Evolutionary conservation across 371 early-diverging fungal genomes (phyloP).

Genomic region (Choanephora cucurbitarum): DNA sequence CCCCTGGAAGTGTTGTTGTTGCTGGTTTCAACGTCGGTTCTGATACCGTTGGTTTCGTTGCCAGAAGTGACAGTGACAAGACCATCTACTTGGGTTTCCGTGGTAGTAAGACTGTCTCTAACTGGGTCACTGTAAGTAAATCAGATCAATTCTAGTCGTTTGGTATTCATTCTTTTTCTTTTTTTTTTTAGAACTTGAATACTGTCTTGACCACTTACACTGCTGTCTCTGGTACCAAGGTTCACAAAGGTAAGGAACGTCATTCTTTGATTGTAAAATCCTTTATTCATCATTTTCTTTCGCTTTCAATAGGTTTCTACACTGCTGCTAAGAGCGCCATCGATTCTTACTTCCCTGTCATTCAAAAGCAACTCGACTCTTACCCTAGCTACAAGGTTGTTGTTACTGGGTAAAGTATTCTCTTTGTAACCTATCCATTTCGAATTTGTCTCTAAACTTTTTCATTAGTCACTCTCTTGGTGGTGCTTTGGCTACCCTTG

Average conservation of each 20-base stretch:
- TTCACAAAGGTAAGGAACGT: constrained; percentile 27
- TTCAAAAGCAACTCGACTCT: constrained; percentile 18
- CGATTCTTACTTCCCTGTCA: constrained; percentile 10
- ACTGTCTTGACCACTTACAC: constrained; percentile 17
- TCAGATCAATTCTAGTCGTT: too few relatives aligned
- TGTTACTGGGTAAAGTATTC: constrained; percentile 29
- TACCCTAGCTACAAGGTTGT: constrained; percentile 25
- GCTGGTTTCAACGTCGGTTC: constrained; percentile 5
- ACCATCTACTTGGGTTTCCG: constrained; percentile 22
- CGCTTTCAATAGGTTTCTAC: constrained; percentile 17
- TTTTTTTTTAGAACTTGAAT: constrained; percentile 14
- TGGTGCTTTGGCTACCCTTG: constrained; percentile 27
- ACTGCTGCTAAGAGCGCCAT: constrained; percentile 13
- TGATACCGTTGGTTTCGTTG: constrained; percentile 21
- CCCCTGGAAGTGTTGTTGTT: constrained; percentile 15
- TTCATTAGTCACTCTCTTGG: constrained; percentile 27
- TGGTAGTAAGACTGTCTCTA: constrained; percentile 19
- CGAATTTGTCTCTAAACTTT: not conserved
- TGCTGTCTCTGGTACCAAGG: constrained; percentile 26
- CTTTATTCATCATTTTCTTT: not conserved
- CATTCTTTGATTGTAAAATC: too few relatives aligned
- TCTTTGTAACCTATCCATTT: too few relatives aligned
- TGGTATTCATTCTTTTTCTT: too few relatives aligned
- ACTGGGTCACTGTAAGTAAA: constrained; percentile 13
- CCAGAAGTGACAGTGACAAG: constrained; percentile 13